Conservation (phyloP, 495 filamentous ascomycete genomes). For the Trypethelium eluteriae region DNA sequence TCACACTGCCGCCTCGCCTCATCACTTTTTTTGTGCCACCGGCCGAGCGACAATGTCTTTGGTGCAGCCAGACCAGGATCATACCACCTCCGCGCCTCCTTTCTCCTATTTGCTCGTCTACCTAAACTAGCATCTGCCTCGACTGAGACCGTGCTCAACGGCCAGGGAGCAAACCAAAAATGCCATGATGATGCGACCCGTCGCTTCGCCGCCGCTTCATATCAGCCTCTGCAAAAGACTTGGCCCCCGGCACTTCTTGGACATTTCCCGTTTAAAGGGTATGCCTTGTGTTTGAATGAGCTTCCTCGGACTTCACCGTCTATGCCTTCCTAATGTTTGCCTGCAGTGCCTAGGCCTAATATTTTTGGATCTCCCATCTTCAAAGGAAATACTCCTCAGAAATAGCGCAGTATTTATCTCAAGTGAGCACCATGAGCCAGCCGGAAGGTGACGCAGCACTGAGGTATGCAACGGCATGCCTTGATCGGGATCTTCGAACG, state of each 20-base stretch:
- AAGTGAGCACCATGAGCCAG: neutral
- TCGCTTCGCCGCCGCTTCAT: neutral
- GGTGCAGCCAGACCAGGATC: neutral
- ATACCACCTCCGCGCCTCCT: neutral
- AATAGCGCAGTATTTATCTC: too few species aligned
- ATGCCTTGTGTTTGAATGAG: too few species aligned
- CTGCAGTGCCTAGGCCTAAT: too few species aligned
- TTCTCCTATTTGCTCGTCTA: constrained; percentile 9
- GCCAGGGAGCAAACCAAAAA: constrained; percentile 9
- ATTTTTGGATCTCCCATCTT: too few species aligned
- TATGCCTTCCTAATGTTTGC: too few species aligned
- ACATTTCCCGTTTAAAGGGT: neutral
- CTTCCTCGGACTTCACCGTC: too few species aligned
- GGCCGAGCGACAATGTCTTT: neutral
- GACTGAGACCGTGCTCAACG: neutral
- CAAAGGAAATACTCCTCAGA: too few species aligned
- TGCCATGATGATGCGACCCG: constrained; percentile 7
- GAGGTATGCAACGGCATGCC: neutral
- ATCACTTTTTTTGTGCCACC: neutral
- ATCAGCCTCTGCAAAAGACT: neutral
- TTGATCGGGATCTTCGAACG: constrained; percentile 9
- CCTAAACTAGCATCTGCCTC: too few species aligned
- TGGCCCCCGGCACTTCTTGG: neutral
- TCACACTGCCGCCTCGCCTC: neutral
- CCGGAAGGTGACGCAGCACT: neutral